phyloP scores from a whole-genome alignment of 116 monocot species.

The Phalaenopsis hybrid region DNA sequence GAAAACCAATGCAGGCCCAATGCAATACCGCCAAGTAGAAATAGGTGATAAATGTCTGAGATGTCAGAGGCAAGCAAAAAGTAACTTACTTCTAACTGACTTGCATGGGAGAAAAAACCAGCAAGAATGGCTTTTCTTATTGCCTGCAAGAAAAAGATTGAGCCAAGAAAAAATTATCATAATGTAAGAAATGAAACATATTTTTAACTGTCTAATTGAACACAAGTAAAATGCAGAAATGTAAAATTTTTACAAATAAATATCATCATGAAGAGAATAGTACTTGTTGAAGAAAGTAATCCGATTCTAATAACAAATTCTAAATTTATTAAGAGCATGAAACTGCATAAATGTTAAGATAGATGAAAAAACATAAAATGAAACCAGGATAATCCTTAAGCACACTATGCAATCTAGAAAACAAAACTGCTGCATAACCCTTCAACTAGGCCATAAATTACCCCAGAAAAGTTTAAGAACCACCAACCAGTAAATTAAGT shows the following conservation, averaged over 20 bases:
- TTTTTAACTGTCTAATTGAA: constrained; percentile 3
- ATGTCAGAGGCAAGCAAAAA: constrained; percentile 2
- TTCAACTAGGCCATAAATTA: too few species aligned
- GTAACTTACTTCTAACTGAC: constrained; percentile 68
- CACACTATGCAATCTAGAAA: too few species aligned
- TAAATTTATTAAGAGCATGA: neutral
- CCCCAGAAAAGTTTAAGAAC: too few species aligned
- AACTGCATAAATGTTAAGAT: neutral
- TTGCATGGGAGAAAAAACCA: constrained; percentile 84
- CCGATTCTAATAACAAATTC: neutral
- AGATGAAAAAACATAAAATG: neutral
- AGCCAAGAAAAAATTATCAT: neutral
- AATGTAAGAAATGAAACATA: neutral
- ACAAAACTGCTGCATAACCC: too few species aligned
- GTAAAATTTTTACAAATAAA: neutral
- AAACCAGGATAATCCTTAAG: neutral
- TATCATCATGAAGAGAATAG: neutral
- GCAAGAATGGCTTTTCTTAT: constrained; percentile 78
- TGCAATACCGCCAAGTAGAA: too few species aligned
- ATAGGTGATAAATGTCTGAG: neutral
- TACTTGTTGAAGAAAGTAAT: neutral
- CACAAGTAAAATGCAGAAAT: neutral
- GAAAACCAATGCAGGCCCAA: too few species aligned
- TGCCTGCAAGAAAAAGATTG: constrained; percentile 33
- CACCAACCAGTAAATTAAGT: neutral